Evolutionary conservation across 2,329 filamentous ascomycete species (phyloP), one percentile per base, ranked within the genome.

Genomic region (Cladosporium sp.): DNA sequence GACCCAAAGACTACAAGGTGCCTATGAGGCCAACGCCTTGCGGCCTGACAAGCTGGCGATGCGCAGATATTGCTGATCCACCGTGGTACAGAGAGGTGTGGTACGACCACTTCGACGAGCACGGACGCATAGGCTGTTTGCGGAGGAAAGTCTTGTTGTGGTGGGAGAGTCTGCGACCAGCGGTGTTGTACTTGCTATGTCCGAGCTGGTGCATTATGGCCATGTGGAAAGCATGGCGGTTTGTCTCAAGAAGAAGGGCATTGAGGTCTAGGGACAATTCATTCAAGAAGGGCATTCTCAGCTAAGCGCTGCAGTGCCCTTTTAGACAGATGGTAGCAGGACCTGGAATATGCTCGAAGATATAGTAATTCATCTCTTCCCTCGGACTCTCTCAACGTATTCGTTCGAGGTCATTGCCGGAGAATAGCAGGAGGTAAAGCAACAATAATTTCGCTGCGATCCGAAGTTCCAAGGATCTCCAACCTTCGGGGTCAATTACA

Each of bases 41-140:
- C 26, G 18, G 26, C n/a, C 26, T 52, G 49, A 52, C 49, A 52
- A 52, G 49, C 49, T 52, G 49, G 49, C 49, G 49, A 52, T 52
- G 49, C 29, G 49, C 49, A n/a, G 49, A 52, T 29, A 26, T 52
- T 5, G 49, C 49, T 1, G 49, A 52, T 29, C 49, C 49, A 7
- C 49, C 49, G 6, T 52, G 49, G 49, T 52, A 52, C 49, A 52
- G 26, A 29, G 49, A 52, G 49, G 49, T 52, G 10, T 52, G 49
- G 49, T 29, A 52, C 49, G 49, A 52, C 29, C 49, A 52, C 29
- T 52, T 52, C 12, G 49, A 52, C 26, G 49, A 52, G 11, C 26
- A 52, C 12, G 49, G 49, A 18, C 49, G 49, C 12, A 52, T 52
- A 7, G 49, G 49, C 26, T 52, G 49, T 52, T 28, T 52, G 26